Base-by-base conservation (phyloP, 2,329 filamentous ascomycete species). In the Colletotrichum eleusines region DNA sequence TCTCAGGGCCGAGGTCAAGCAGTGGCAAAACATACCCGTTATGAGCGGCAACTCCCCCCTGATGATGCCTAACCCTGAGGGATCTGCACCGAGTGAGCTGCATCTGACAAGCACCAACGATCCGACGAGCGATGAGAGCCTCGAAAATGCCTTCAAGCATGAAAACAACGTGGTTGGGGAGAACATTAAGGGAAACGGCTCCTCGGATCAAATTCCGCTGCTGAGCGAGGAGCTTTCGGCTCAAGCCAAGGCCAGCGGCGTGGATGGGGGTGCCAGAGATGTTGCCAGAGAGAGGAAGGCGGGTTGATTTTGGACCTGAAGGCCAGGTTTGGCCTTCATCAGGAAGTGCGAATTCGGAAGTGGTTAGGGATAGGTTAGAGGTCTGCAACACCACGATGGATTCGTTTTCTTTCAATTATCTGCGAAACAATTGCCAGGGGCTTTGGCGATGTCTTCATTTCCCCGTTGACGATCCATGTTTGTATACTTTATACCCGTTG, bases 1-100 rank as follows among this genome's bases (percentile, higher is more conserved):
- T 63, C 88, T 99, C 83, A 95, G 92, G 81, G 89, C 89, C 66
- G 96, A 99, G 77, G 94, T 99, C 11, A 88, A 91, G 55, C 95
- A 94, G 79, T 97, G 94, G 94, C 94, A 97, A 80, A 86, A 84
- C 72, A 87, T 83, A 40, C 86, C 88, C 1, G 87, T 89, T 20
- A 75, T 84, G 11, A 77, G 77, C 68, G 68, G 79, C n/a, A 77
- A 77, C 26, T 82, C 80, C 8, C 84, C 83, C 1, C 51, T 79
- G 18, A 75, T 83, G 74, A 81, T 79, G 26, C 82, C 85, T 4
- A 79, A 77, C 35, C 74, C 73, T 7, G 75, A 68, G 14, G 62
- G 50, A 65, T 38, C 60, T 5, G 26, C 53, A 14, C 68, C 72
- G 16, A 64, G 35, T 28, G 72, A 73, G 38, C 50, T 73, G 23